Evolutionary conservation across 2,329 filamentous ascomycete species (phyloP).

Genomic region (Fonsecaea pedrosoi): DNA sequence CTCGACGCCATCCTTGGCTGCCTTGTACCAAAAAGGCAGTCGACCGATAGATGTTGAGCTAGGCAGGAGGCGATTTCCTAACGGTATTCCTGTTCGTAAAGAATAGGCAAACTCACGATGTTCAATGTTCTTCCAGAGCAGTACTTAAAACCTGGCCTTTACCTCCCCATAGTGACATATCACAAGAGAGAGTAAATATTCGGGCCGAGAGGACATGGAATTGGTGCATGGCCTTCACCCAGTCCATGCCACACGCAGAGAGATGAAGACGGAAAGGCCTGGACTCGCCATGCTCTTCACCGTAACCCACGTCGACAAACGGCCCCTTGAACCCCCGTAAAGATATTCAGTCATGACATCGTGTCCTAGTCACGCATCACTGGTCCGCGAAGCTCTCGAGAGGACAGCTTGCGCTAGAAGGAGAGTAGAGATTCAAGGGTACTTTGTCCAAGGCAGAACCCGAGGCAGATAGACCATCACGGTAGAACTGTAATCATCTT

Average conservation of each 20-base stretch:
- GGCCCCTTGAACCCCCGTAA: background rate
- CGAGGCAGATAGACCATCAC: background rate
- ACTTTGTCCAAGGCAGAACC: background rate
- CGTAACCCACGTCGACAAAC: background rate
- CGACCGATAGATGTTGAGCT: background rate
- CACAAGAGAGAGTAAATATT: background rate
- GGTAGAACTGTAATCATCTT: background rate
- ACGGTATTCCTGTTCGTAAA: background rate
- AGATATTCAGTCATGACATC: background rate
- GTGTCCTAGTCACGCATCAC: background rate
- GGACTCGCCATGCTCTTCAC: background rate
- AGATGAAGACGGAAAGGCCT: background rate
- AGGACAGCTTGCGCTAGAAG: background rate
- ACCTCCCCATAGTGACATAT: background rate
- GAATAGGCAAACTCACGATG: background rate
- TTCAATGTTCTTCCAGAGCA: background rate
- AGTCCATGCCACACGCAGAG: background rate
- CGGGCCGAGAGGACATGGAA: background rate
- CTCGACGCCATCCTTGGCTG: background rate
- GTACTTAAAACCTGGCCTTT: background rate
- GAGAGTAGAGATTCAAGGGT: background rate
- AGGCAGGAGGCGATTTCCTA: background rate
- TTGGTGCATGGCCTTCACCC: background rate
- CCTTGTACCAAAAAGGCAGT: background rate
- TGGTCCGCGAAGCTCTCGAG: background rate